Evolutionary conservation across 2,329 filamentous ascomycete species (phyloP), one percentile per base, ranked within the genome.

Genomic region (Diaporthe australafricana): DNA sequence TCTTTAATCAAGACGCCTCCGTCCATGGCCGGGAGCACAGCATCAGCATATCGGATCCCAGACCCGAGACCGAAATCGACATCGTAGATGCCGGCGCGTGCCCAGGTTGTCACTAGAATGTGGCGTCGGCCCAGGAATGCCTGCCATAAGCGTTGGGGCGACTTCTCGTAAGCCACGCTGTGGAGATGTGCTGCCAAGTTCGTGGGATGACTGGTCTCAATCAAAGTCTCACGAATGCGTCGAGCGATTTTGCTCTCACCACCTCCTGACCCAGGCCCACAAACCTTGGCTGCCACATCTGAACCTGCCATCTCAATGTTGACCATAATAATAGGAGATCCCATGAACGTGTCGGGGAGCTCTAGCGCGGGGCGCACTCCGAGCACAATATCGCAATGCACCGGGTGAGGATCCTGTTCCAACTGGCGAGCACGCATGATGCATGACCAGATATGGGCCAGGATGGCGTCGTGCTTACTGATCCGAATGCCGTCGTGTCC

Each of bases 361-460:
- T 56, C 22, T 6, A 56, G 53, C 53, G 53, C 53, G 9, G 53
- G 53, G 20, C 53, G 53, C 32, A 56, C 53, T 22, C 53, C 53
- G 53, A 56, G 53, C 11, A 38, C 53, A 25, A 38, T 30, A 22
- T 56, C 53, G 53, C 53, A 56, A 5, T 56, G 53, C 20, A 56
- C 53, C 30, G 53, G 53, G 12, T 56, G 16, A 38, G 32, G 53
- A 38, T 56, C 53, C 20, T 56, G 11, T 38, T 2, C 53, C 53
- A 38, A n/a, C 53, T 38, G 53, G 20, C 53, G 53, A 56, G 53
- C 53, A 25, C 53, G 53, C 32, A 56, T 17, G 53, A 56, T 56
- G 11, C 53, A 56, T 25, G 53, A 38, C 53, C 53, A 56, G 20
- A 56, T 56, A 17, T 56, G 53, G 11, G 53, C 53, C 20, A 56